These are phyloP conservation scores for Solanum ahanhuiri DNA, from an alignment of 257 asterid genomes.

Conservation along the genomic window DNA sequence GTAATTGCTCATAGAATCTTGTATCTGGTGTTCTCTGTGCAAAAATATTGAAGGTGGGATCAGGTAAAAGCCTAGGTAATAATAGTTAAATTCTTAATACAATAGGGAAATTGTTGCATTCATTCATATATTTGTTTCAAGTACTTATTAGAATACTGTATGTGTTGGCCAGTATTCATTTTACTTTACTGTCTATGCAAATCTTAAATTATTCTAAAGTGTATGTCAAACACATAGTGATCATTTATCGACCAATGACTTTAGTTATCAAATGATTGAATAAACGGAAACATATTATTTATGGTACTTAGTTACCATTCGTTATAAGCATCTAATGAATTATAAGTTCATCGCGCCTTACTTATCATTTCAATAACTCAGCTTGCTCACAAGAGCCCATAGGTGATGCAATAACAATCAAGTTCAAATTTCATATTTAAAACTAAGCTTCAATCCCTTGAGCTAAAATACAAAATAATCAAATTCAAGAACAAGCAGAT, in stretches of 20 bases:
- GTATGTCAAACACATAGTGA: not conserved
- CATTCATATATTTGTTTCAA: not conserved
- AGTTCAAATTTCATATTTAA: too few relatives aligned
- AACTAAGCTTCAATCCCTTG: too few relatives aligned
- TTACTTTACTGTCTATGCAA: not conserved
- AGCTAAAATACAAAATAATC: too few relatives aligned
- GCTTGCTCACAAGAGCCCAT: too few relatives aligned
- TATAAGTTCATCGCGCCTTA: too few relatives aligned
- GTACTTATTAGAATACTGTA: not conserved
- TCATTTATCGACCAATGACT: not conserved
- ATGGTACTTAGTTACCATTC: accelerated
- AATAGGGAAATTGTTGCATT: not conserved
- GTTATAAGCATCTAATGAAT: too few relatives aligned
- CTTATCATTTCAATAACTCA: too few relatives aligned
- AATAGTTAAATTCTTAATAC: not conserved
- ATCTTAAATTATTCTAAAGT: not conserved
- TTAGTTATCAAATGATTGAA: not conserved
- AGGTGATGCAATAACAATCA: too few relatives aligned
- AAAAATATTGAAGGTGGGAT: not conserved
- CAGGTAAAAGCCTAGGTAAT: not conserved
- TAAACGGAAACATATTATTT: not conserved
- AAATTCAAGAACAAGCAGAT: too few relatives aligned
- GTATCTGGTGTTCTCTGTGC: not conserved
- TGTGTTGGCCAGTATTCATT: not conserved
- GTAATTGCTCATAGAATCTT: not conserved